Base-by-base conservation (phyloP, 345 rosid species). In the Rubroshorea leprosula region DNA sequence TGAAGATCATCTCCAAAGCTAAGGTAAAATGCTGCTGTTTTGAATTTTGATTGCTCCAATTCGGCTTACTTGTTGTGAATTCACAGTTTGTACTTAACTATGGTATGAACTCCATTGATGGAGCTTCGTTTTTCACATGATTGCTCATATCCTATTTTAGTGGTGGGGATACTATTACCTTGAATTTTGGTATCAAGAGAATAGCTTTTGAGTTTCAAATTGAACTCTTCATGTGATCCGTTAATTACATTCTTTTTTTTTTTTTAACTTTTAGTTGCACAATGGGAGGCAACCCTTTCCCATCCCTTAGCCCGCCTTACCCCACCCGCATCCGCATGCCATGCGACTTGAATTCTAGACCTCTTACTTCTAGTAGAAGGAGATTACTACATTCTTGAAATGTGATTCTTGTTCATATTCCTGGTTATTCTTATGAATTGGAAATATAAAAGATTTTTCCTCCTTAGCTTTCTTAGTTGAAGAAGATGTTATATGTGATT, bases 1-100 rank as follows among this genome's bases (percentile, higher is more conserved):
- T 87, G 41, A 87, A 87, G 81, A 83, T 87, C 72, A 82, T 87
- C 53, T 84, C 96, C 21, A 87, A 87, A 66, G 78, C 92, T 22
- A 87, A 84, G 96, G 96, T 87, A 69, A 53, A 50, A 23, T 38
- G 53, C 54, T 45, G 13, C 14, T 46, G 31, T 13, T 18, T 16
- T 21, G 18, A 15, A 18, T 13, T 6, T 23, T 51, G 6, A 7
- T 26, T 19, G 2, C 0, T 24, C 22, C 47, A 15, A 10, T 44
- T 16, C 14, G 47, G 47, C 16, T 15, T 39, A 39, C 31, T 27
- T 27, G 5, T 39, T 7, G 8, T 13, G 47, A 44, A 44, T 2
- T 44, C 47, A 11, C 45, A 13, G 16, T n/a, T 13, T 35, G 1
- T 35, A 6, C 41, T 35, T n/a, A n/a, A n/a, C 41, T 35, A 35